Evolutionary conservation across 306 rosid genomes (phyloP).

Genomic region (Glycine tomentella): DNA sequence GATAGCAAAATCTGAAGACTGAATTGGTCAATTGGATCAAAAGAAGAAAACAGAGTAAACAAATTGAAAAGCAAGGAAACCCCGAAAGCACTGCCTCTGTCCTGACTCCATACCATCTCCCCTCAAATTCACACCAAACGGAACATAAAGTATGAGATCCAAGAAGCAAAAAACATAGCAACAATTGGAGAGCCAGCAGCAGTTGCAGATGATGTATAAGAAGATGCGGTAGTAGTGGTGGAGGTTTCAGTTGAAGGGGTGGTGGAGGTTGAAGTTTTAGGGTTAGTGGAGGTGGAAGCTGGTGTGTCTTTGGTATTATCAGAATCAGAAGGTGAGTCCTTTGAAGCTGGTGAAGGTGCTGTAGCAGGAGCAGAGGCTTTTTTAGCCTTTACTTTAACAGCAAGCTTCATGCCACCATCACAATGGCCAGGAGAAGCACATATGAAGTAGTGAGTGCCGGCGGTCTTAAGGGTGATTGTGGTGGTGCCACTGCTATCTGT

Average conservation of each 20-base stretch:
- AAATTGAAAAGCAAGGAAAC: too few species aligned
- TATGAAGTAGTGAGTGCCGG: slow-evolving; percentile 81
- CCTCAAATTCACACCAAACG: slow-evolving; percentile 26
- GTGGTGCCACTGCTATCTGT: slow-evolving; percentile 83
- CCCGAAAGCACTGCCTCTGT: slow-evolving; percentile 81
- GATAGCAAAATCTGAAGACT: too few species aligned
- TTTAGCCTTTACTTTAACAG: slow-evolving; percentile 62
- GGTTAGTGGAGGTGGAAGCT: slow-evolving; percentile 42
- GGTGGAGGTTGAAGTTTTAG: not conserved
- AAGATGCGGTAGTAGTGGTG: not conserved
- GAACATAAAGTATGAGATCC: slow-evolving; percentile 42
- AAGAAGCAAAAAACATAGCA: slow-evolving; percentile 46
- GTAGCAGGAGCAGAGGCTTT: slow-evolving; percentile 44
- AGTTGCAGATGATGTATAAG: slow-evolving; percentile 2
- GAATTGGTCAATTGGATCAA: too few species aligned
- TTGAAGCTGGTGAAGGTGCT: slow-evolving; percentile 39
- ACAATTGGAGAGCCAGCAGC: slow-evolving; percentile 40
- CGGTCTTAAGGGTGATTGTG: slow-evolving; percentile 67
- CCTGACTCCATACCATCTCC: slow-evolving; percentile 55
- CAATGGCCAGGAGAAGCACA: slow-evolving; percentile 74
- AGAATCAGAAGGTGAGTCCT: slow-evolving; percentile 42
- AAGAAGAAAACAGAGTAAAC: too few species aligned
- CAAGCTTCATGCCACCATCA: slow-evolving; percentile 81
- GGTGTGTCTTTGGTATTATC: slow-evolving; percentile 53
- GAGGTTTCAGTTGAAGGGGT: not conserved